phyloP scores from a whole-genome alignment of 2,329 filamentous ascomycete genomes.

The Colletotrichum noveboracense region DNA sequence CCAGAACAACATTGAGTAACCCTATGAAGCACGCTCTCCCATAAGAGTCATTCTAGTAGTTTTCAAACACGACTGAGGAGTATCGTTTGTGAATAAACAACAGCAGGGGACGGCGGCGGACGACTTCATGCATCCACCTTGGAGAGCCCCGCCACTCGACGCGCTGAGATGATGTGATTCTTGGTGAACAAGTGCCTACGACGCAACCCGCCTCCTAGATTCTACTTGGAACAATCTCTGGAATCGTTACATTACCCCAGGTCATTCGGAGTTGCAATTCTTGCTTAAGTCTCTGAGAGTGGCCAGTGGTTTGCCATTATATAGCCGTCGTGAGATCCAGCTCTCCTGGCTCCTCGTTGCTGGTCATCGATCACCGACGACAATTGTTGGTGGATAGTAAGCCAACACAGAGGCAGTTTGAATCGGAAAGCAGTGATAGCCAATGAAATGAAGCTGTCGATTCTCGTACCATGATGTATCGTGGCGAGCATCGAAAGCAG shows the following conservation, averaged over 20 bases:
- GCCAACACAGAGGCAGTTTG: rapidly evolving
- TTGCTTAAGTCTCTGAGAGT: not conserved
- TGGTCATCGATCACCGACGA: no score
- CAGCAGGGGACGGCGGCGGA: not conserved
- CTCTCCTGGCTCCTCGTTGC: no score
- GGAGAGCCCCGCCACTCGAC: not conserved
- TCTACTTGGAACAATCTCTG: no score
- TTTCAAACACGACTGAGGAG: rapidly evolving
- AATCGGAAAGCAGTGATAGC: rapidly evolving
- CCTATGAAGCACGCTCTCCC: not conserved
- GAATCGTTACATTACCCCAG: no score
- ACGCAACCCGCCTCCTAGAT: no score
- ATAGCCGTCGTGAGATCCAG: not conserved
- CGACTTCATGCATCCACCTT: rapidly evolving
- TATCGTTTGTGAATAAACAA: rapidly evolving
- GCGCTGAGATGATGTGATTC: not conserved
- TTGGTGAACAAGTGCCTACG: not conserved
- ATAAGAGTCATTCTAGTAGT: rapidly evolving
- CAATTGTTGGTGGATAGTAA: rapidly evolving
- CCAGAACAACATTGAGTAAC: not conserved
- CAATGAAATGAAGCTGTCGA: rapidly evolving
- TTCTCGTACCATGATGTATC: not conserved
- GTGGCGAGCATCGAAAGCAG: not conserved
- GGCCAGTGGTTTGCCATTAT: rapidly evolving
- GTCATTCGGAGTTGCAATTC: not conserved